These are phyloP conservation scores for Hypericum androsaemum DNA, from an alignment of 345 rosid genomes.

Conservation along the genomic window DNA sequence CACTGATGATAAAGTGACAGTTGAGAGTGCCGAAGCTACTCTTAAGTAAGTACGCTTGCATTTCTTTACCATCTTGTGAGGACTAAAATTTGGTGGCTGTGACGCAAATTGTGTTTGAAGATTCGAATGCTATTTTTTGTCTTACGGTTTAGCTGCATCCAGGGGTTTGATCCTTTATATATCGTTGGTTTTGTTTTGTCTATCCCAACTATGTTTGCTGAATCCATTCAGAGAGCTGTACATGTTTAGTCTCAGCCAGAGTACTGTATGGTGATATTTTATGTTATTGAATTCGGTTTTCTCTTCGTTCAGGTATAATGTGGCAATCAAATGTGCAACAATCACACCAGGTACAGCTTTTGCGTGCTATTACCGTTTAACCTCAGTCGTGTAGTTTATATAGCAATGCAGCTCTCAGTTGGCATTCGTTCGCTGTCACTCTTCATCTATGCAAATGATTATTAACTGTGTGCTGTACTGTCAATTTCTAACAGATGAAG, in stretches of 20 bases:
- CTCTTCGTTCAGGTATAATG: slow-evolving; percentile 60
- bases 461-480: neutral
- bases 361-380: too few species aligned
- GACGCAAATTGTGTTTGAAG: too few species aligned
- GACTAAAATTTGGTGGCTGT: neutral
- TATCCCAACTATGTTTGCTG: neutral
- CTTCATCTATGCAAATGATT: too few species aligned
- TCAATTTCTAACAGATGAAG: slow-evolving; percentile 58
- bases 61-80: neutral
- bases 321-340: slow-evolving; percentile 96
- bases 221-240: neutral
- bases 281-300: neutral
- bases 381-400: too few species aligned
- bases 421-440: too few species aligned
- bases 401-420: too few species aligned
- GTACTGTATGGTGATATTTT: neutral
- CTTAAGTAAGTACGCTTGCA: slow-evolving; percentile 34
- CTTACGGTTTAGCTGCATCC: neutral
- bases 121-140: too few species aligned
- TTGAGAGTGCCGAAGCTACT: slow-evolving; percentile 64
- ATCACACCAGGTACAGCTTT: slow-evolving; percentile 64
- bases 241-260: neutral
- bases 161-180: too few species aligned
- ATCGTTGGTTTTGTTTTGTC: too few species aligned
- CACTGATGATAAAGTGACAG: slow-evolving; percentile 53